A percentile compares a stretch with the other conserved stretches of the same genome.
Evolutionary conservation across 2,329 filamentous ascomycete species (phyloP).

Genomic region (Cladophialophora exuberans): DNA sequence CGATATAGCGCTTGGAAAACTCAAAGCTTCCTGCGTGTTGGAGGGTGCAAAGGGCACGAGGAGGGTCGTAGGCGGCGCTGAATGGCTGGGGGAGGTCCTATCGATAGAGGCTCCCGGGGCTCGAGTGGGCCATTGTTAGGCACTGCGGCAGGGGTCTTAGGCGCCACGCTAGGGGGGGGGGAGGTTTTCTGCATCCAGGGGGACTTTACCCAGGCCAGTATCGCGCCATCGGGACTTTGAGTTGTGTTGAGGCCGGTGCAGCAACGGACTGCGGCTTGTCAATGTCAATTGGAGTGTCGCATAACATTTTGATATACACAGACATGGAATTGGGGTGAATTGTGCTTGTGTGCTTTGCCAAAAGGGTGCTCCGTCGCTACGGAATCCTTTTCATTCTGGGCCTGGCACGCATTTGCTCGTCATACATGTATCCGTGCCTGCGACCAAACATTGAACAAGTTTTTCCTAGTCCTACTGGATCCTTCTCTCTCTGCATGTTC

Average conservation of each 20-base stretch:
- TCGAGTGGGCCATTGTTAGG: slow-evolving; percentile 2
- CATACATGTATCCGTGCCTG: too few relatives aligned
- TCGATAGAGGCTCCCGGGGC: slow-evolving; percentile 13
- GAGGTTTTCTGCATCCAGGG: too few relatives aligned
- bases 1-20: too few relatives aligned
- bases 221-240: slow-evolving; percentile 17
- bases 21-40: neutral
- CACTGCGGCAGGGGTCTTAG: slow-evolving; percentile 1
- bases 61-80: too few relatives aligned
- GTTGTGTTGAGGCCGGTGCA: slow-evolving; percentile 11
- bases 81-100: too few relatives aligned
- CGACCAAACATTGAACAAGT: too few relatives aligned
- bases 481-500: too few relatives aligned
- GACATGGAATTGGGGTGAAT: neutral
- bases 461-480: too few relatives aligned
- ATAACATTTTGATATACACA: slow-evolving; percentile 15
- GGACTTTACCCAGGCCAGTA: slow-evolving; percentile 13
- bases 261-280: neutral
- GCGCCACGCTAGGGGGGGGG: neutral
- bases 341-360: neutral
- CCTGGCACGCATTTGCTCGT: too few relatives aligned
- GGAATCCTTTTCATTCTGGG: too few relatives aligned
- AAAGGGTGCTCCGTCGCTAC: neutral
- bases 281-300: neutral
- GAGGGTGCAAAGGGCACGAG: neutral